These are phyloP conservation scores for Apophysomyces sp. DNA, from an alignment of 371 early-diverging fungal species.

Conservation along the genomic window DNA sequence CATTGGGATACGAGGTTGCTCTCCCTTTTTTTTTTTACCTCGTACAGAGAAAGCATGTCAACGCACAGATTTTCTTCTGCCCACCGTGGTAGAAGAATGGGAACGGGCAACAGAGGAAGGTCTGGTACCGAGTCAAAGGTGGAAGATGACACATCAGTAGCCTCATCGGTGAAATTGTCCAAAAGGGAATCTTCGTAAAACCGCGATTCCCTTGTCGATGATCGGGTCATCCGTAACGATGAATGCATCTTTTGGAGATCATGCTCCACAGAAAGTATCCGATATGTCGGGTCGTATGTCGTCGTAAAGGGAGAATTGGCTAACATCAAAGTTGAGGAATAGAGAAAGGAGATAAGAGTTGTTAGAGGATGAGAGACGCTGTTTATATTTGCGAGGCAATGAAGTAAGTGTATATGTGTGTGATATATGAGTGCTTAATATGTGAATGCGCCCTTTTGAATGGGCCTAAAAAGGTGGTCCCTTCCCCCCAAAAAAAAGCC, in stretches of 20 bases:
- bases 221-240: conserved; percentile 6
- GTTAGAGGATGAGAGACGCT: neutral
- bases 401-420: neutral
- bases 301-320: neutral
- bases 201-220: neutral
- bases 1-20: neutral
- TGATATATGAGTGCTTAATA: neutral
- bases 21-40: conserved; percentile 17
- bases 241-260: neutral
- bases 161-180: conserved; percentile 1
- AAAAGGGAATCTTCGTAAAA: neutral
- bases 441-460: neutral
- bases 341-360: neutral
- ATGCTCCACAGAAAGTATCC: conserved; percentile 5
- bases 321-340: neutral
- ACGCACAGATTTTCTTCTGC: conserved; percentile 15
- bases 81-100: neutral
- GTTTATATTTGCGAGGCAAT: neutral
- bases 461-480: neutral
- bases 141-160: neutral
- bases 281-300: conserved; percentile 13
- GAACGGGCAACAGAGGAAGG: neutral
- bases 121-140: neutral
- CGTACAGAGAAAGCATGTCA: conserved; percentile 24
- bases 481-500: neutral